Evolutionary conservation across 345 rosid species (phyloP), one percentile per base, ranked within the genome.

Genomic region (Eucalyptus sp.): DNA sequence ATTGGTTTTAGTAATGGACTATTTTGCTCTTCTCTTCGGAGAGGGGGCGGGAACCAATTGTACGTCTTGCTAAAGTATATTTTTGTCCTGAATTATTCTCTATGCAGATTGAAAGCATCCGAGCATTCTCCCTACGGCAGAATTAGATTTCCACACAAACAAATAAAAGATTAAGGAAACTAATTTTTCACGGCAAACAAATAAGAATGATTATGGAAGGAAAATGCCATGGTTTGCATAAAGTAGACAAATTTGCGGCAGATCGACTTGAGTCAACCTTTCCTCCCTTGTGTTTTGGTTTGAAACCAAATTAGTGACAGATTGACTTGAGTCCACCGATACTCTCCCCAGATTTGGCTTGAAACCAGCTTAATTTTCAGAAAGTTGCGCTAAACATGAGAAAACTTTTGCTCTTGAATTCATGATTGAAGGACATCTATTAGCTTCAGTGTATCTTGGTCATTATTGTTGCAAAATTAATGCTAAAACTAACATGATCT

Each of bases 91-190:
- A 60, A 33, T 81, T 25, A 29, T 14, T 50, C 51, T 17, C 60
- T 18, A 56, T 66, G 25, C 90, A 97, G 97, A 92, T 95, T 46
- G 97, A 94, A 87, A 95, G 96, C 93, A 92, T 96, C 87, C 24
- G 18, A 52, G 56, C 29, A 27, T 22, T 56, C 27, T 56, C 62
- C 12, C 3, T 56, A 9, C 13, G 62, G 62, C 62, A 56, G 62
- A 56, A 56, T 56, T 2, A 20, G 27, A 20, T 56, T 56, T 27
- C 62, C 62, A 22, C 11, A 3, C 62, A 12, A 2, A 56, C 27
- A 22, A 54, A 54, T 56, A n/a, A n/a, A n/a, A 52, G 0, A 56
- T 20, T 9, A 56, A 18, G 62, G 29, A 56, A 56, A 56, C 22
- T 56, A 27, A 56, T 9, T 56, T 52, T 56, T 27, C 29, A 58